Percentiles rank a stretch among this genome's conserved stretches.
phyloP scores from a whole-genome alignment of 768 basidiomycete species.

The Candolleomyces efflorescens region DNA sequence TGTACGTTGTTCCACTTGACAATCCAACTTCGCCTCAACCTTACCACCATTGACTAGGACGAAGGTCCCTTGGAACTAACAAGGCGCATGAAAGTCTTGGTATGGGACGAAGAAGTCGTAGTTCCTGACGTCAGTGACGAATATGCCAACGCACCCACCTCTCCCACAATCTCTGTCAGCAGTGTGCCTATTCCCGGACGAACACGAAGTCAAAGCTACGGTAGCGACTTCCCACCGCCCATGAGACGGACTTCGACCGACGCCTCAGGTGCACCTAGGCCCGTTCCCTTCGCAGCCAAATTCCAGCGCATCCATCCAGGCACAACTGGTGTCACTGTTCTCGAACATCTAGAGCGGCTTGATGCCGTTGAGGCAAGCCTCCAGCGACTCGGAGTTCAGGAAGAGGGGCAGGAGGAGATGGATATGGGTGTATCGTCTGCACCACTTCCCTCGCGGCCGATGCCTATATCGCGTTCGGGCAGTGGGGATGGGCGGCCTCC shows the following conservation, averaged over 20 bases:
- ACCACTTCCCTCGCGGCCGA: constrained; percentile 25
- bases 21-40: constrained; percentile 1
- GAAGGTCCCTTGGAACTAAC: constrained; percentile 91
- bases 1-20: constrained; percentile 39
- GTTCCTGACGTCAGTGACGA: constrained; percentile 47
- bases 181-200: constrained; percentile 56
- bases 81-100: constrained; percentile 71
- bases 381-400: constrained; percentile 64
- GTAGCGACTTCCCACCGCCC: constrained; percentile 72
- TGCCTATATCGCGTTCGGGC: constrained; percentile 13
- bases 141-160: constrained; percentile 28
- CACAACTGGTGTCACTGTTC: constrained; percentile 80
- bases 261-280: constrained; percentile 58
- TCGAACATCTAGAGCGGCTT: constrained; percentile 81
- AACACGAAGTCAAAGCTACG: constrained; percentile 57
- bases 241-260: constrained; percentile 62
- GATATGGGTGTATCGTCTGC: constrained; percentile 53
- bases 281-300: constrained; percentile 81
- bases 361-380: constrained; percentile 80
- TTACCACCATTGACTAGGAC: constrained; percentile 42
- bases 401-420: constrained; percentile 34
- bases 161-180: constrained; percentile 58
- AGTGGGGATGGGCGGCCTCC: constrained; percentile 8
- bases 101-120: constrained; percentile 87
- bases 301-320: constrained; percentile 81